Evolutionary conservation across 768 basidiomycete species (phyloP).

Genomic region (Tylopilus rubrobrunneus): DNA sequence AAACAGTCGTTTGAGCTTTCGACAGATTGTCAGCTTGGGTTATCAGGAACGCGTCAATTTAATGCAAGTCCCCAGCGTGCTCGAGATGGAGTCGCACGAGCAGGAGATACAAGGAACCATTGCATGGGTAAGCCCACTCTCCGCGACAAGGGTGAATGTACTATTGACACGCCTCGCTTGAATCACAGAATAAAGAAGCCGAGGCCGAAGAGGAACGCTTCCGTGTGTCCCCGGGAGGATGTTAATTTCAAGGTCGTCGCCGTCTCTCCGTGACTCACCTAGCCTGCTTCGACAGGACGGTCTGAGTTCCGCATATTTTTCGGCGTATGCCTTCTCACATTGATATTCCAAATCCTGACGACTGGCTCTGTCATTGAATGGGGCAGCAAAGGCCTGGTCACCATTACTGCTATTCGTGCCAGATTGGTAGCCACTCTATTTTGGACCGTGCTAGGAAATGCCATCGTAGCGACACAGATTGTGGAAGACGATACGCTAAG

Average conservation of each 20-base stretch:
- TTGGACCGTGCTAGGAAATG: slow-evolving; percentile 76
- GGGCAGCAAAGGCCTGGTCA: slow-evolving; percentile 65
- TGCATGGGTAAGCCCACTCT: slow-evolving; percentile 59
- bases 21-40: slow-evolving; percentile 92
- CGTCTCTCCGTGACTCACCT: neutral
- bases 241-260: neutral
- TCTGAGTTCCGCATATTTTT: slow-evolving; percentile 69
- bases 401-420: slow-evolving; percentile 74
- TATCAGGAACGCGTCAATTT: slow-evolving; percentile 76
- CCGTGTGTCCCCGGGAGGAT: neutral
- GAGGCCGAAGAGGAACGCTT: slow-evolving; percentile 78
- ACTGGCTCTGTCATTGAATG: slow-evolving; percentile 78
- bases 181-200: slow-evolving; percentile 87
- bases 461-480: slow-evolving; percentile 78
- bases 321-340: slow-evolving; percentile 60
- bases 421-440: slow-evolving; percentile 74
- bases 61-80: slow-evolving; percentile 70
- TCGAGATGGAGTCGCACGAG: slow-evolving; percentile 91
- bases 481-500: slow-evolving; percentile 87
- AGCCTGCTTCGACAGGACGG: slow-evolving; percentile 44
- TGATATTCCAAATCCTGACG: slow-evolving; percentile 77
- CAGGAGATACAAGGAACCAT: slow-evolving; percentile 99
- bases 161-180: neutral
- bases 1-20: slow-evolving; percentile 94
- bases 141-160: too few species aligned